Evolutionary conservation across 2,329 filamentous ascomycete species (phyloP), one percentile per base, ranked within the genome.

Genomic region (Hymenoscyphus linearis): DNA sequence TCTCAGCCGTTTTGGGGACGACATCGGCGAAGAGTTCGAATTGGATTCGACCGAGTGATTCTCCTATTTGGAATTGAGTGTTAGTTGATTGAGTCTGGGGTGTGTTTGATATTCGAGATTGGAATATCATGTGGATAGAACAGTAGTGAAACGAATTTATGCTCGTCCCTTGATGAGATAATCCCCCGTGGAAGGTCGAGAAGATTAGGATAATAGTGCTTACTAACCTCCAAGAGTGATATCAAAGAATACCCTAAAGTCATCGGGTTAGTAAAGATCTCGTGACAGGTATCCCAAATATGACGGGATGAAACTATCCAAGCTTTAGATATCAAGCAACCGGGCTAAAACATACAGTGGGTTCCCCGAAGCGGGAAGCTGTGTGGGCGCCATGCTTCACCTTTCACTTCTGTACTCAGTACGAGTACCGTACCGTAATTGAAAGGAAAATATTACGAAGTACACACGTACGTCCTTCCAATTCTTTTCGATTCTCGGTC

Each of bases 21-120:
- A 89, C 81, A 76, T 96, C 84, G 64, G 87, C 86, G 80, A 95
- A 97, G 64, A 99, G 85, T 76, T 97, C 91, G 75, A 96, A 92
- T 67, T 90, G 93, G 71, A 96, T 86, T 61, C 92, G 87, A 65
- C 93, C 93, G 16, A 96, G 83, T 2, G 90, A 87, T 72, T 96
- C 90, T 64, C 92, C 92, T 95, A 50, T 25, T 50, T 50, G 1
- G 67, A 9, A 5, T 57, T 27, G 22, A 35, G 14, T 36, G 40
- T 66, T 40, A 67, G 55, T 3, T 16, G 58, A 58, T 18, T 13
- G 44, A 14, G 7, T 25, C 37, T 4, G 40, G 34, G 22, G 58
- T 44, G 60, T 58, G 59, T 57, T 50, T 44, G 53, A 27, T 26
- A 52, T 47, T 44, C 12, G 12, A 22, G 1, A 31, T 40, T 35